Percentiles rank a stretch among this genome's conserved stretches.
phyloP scores from a whole-genome alignment of 345 rosid species.

The Pistacia integerrima region DNA sequence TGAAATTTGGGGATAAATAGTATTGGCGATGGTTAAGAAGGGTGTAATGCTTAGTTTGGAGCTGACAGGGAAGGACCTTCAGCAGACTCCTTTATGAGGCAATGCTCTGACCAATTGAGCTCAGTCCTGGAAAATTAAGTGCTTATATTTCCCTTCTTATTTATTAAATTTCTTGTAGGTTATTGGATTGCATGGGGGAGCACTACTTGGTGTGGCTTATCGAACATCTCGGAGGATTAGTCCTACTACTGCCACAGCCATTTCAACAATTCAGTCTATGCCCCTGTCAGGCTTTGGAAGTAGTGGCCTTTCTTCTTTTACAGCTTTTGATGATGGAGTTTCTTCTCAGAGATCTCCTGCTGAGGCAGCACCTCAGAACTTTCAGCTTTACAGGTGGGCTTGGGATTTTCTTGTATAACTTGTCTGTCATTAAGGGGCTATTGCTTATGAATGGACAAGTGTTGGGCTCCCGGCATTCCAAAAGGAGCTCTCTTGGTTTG shows the following conservation, averaged over 20 bases:
- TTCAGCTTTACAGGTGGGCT: slow-evolving; percentile 89
- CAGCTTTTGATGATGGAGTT: slow-evolving; percentile 75
- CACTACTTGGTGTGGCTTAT: slow-evolving; percentile 94
- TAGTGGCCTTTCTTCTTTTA: slow-evolving; percentile 73
- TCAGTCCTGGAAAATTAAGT: neutral
- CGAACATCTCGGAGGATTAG: slow-evolving; percentile 88
- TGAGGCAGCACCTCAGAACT: slow-evolving; percentile 84
- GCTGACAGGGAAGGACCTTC: neutral
- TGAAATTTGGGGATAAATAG: neutral
- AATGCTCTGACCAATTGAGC: neutral
- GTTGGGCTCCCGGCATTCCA: neutral
- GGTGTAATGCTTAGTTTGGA: neutral
- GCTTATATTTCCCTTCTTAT: slow-evolving; percentile 17
- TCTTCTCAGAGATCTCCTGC: slow-evolving; percentile 68
- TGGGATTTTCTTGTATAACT: slow-evolving; percentile 8
- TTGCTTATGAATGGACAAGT: slow-evolving; percentile 6
- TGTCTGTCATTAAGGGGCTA: slow-evolving; percentile 6
- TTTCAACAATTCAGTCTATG: slow-evolving; percentile 94
- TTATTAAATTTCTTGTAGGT: slow-evolving; percentile 52
- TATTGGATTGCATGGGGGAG: slow-evolving; percentile 95
- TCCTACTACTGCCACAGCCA: slow-evolving; percentile 89
- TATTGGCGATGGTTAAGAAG: neutral
- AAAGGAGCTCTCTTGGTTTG: neutral
- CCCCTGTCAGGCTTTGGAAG: slow-evolving; percentile 97
- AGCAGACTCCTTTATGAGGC: neutral